A percentile compares a stretch with the other conserved stretches of the same genome.
phyloP scores from a whole-genome alignment of 331 rosid species.

The Pyracantha coccinea region DNA sequence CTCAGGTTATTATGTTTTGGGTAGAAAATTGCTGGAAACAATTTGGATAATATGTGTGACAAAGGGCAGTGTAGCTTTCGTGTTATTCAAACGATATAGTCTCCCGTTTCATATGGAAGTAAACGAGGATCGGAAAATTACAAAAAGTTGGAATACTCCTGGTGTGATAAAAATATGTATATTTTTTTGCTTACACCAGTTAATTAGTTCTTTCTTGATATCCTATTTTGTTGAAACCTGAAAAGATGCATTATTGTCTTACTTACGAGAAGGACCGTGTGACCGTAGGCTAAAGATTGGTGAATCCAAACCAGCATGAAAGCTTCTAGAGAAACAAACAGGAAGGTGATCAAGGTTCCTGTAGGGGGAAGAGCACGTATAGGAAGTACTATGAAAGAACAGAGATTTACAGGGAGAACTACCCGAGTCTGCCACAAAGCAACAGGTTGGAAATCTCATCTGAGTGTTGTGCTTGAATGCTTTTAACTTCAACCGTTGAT shows the following conservation, averaged over 20 bases:
- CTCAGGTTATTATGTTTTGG: no score
- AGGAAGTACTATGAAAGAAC: conserved; percentile 20
- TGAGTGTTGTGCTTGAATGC: conserved; percentile 1
- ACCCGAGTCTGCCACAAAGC: conserved; percentile 18
- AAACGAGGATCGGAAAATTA: not conserved
- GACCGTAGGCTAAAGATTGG: conserved; percentile 9
- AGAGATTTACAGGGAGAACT: conserved; percentile 32
- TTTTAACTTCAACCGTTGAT: not conserved
- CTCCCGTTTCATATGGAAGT: not conserved
- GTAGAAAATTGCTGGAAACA: not conserved
- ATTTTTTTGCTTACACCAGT: not conserved
- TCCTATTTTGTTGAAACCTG: not conserved
- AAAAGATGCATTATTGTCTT: not conserved
- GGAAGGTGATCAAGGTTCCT: conserved; percentile 30
- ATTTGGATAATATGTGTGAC: not conserved
- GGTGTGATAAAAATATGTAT: not conserved
- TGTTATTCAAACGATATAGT: not conserved
- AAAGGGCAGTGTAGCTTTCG: not conserved
- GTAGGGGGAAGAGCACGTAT: conserved; percentile 21
- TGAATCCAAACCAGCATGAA: conserved; percentile 42
- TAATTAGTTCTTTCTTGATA: not conserved
- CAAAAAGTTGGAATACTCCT: not conserved
- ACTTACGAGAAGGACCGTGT: conserved; percentile 5
- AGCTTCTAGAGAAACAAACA: conserved; percentile 12
- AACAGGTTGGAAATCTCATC: conserved; percentile 22